Base-by-base conservation (phyloP, 2,329 filamentous ascomycete species). In the Metarhizium anisopliae region DNA sequence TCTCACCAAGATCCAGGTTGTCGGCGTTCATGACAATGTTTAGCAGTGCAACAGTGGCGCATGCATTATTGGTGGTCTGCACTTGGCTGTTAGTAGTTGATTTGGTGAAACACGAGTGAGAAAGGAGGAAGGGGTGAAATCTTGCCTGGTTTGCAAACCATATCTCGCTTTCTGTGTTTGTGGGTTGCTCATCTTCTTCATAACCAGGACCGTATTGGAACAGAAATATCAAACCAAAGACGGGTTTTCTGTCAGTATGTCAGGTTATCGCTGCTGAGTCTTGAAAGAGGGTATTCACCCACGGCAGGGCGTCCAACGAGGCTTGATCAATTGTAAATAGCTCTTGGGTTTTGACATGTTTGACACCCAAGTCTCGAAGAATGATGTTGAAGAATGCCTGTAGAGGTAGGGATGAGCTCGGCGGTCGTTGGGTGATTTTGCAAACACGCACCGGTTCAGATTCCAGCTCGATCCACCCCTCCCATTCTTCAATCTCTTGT, bases 121-220 rank as follows among this genome's bases (percentile, higher is more conserved):
- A 36, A 40, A 47, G 18, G 38, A 8, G 38, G 1, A 11, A 30
- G n/a, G 13, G 25, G 32, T 13, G 2, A 32, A 29, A 35, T 63
- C 73, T 20, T 67, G 89, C 87, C 74, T 95, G 93, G 65, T 96
- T 96, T 32, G 92, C 91, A 69, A 96, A 97, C 93, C 94, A 99
- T 18, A 97, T 74, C 3, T 54, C 52, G n/a, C 54, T 58, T 2
- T 59, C 54, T 3, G 82, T 74, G 49, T 73, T 75, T 59, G 80
- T 75, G 55, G 77, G 64, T 74, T 81, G 64, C 73, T 81, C 61
- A 68, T 83, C 77, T n/a, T 79, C 76, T 36, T 81, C 70, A 13
- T 58, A 40, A 53, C 76, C 80, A 35, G 81, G 78, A 62, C 83
- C 65, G 60, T 81, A 96, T 57, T 86, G 82, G 64, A 90, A 96